A percentile compares a stretch with the other conserved stretches of the same genome.
These are phyloP conservation scores for Yamadazyma friedrichii DNA, from an alignment of 1,139 yeast genomes.

Conservation along the genomic window DNA sequence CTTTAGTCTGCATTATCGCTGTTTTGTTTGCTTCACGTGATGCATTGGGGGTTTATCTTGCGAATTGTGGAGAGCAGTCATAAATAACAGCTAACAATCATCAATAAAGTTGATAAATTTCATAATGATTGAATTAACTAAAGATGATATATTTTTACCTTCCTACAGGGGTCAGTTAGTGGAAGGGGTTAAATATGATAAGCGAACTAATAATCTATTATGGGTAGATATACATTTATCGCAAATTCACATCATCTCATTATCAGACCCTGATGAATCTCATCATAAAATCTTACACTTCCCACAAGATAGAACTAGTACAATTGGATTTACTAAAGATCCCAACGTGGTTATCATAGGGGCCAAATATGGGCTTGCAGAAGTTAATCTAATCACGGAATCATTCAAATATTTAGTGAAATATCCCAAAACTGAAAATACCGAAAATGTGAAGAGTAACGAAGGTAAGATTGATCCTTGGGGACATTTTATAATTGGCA, in stretches of 20 bases:
- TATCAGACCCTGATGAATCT: slow-evolving; percentile 29
- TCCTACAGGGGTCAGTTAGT: slow-evolving; percentile 52
- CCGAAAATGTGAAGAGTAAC: slow-evolving; percentile 54
- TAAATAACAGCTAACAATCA: no score
- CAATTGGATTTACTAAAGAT: slow-evolving; percentile 55
- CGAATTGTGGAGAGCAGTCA: no score
- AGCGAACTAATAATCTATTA: slow-evolving; percentile 51
- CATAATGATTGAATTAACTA: slow-evolving; percentile 3
- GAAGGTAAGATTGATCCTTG: slow-evolving; percentile 71
- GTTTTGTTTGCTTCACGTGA: no score
- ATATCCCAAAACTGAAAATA: slow-evolving; percentile 34
- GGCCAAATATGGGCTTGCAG: slow-evolving; percentile 55
- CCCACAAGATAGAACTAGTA: slow-evolving; percentile 50
- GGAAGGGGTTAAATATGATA: slow-evolving; percentile 68
- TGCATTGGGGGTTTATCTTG: no score
- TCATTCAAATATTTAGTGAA: slow-evolving; percentile 41
- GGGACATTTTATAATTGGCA: slow-evolving; percentile 70
- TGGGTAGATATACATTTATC: slow-evolving; percentile 72
- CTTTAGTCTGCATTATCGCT: no score
- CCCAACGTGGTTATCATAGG: slow-evolving; percentile 48
- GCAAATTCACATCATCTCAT: slow-evolving; percentile 39
- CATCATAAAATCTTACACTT: slow-evolving; percentile 32
- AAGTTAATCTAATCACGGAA: slow-evolving; percentile 42
- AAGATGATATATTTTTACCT: slow-evolving; percentile 26
- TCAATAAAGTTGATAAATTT: not conserved